Base-by-base conservation (phyloP, 768 basidiomycete genomes). In the Collybia nuda region DNA sequence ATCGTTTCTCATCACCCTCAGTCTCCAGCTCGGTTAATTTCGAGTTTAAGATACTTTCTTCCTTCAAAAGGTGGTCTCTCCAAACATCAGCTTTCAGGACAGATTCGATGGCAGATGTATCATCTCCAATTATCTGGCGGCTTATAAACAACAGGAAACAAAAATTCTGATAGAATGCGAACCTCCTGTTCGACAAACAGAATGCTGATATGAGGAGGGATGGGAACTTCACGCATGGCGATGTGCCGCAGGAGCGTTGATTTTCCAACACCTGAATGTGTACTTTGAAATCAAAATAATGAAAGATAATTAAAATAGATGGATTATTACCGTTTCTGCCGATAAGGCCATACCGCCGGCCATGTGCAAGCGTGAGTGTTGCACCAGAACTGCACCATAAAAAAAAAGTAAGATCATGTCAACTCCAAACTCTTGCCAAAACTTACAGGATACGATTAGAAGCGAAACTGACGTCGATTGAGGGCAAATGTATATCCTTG, bases 81-180 rank as follows among this genome's bases (percentile, higher is more conserved):
- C 97, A 98, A 26, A 99, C 97, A 64, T 99, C 97, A n/a, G 97
- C 97, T 67, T 95, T 93, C n/a, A 99, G 78, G 18, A 99, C 97
- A 1, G 95, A 94, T 18, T 94, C 90, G 38, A 99, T 77, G 2
- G 97, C 97, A 1, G 75, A 73, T 0, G 94, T 98, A 56, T 95
- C 94, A 66, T 98, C 96, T 26, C 96, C 97, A 48, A 93, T 65
- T 57, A 98, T 89, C 90, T 94, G 48, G 37, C 42, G 14, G 43
- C 37, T 21, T 19, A 18, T 51, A 43, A 51, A 43, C 6, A 29
- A 38, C 18, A 6, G 4, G 2, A 24, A 36, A 26, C 19, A 4
- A 23, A 47, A 18, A 23, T 23, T 15, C 9, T 12, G n/a, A 26
- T 29, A 55, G 24, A 17, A 44, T 17, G 15, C 32, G 48, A 53